Conservation (phyloP, 805 yeast species). For the Citeromyces nyonsensis region DNA sequence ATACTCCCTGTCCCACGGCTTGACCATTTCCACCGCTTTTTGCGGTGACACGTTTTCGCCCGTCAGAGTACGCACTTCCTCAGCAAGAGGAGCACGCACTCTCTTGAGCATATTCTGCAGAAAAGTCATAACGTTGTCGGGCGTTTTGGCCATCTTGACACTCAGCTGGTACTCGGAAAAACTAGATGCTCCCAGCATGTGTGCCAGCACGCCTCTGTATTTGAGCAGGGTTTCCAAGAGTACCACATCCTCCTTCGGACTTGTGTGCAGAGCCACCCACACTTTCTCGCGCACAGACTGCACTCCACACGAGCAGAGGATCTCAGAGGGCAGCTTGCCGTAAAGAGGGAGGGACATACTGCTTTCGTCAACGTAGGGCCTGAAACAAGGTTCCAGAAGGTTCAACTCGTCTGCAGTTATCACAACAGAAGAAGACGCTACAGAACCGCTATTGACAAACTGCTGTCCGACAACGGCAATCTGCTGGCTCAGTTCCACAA, state of each 20-base stretch:
- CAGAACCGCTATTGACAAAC: constrained; percentile 33
- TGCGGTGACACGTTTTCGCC: constrained; percentile 13
- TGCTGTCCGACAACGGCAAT: constrained; percentile 74
- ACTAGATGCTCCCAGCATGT: constrained; percentile 51
- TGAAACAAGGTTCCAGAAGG: constrained; percentile 19
- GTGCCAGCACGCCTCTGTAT: constrained; percentile 57
- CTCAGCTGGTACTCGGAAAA: constrained; percentile 71
- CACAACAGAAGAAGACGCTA: constrained; percentile 10
- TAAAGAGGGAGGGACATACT: constrained; percentile 31
- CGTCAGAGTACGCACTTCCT: constrained; percentile 40
- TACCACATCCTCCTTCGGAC: constrained; percentile 45
- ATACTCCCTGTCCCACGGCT: constrained; percentile 91
- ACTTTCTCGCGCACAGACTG: constrained; percentile 45
- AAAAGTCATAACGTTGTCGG: constrained; percentile 62
- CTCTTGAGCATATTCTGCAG: constrained; percentile 39
- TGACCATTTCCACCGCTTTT: constrained; percentile 28
- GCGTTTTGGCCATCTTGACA: constrained; percentile 81
- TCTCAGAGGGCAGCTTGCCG: constrained; percentile 49
- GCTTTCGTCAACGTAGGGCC: constrained; percentile 4
- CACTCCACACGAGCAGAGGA: constrained; percentile 42
- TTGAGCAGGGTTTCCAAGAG: constrained; percentile 43
- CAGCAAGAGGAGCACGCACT: constrained; percentile 34
- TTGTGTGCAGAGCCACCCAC: constrained; percentile 64
- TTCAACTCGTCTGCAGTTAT: constrained; percentile 13
- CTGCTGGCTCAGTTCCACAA: constrained; percentile 65